These are phyloP conservation scores for Tillandsia fasciculata DNA, from an alignment of 176 grass and related monocot species.

Conservation along the genomic window DNA sequence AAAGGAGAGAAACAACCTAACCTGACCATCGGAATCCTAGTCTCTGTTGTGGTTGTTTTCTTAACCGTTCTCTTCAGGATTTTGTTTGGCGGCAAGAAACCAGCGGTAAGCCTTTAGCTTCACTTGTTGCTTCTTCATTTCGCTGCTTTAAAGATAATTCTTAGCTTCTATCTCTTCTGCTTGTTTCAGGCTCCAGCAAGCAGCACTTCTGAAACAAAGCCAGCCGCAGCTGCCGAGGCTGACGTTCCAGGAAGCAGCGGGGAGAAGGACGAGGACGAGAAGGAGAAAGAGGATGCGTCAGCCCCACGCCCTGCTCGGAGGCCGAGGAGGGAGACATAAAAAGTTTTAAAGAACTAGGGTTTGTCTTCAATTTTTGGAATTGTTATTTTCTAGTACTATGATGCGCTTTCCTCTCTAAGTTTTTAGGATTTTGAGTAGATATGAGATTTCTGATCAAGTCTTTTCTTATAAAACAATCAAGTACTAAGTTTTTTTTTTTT, in stretches of 20 bases:
- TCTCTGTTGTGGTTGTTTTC: constrained; percentile 45
- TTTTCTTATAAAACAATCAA: background rate
- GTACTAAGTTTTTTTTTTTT: background rate
- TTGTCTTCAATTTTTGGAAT: constrained; percentile 1
- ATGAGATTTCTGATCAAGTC: constrained; percentile 1
- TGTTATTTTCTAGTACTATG: background rate
- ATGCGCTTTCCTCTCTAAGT: background rate
- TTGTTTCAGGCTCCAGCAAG: constrained; percentile 28
- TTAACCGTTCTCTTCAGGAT: constrained; percentile 46
- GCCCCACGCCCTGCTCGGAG: constrained; percentile 33
- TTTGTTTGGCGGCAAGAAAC: constrained; percentile 64
- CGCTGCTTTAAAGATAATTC: background rate
- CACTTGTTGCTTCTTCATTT: background rate
- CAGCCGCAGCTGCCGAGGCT: constrained; percentile 9
- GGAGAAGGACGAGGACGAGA: constrained; percentile 26
- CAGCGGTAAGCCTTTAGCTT: constrained; percentile 32
- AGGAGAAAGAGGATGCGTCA: constrained; percentile 39
- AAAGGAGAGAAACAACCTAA: constrained; percentile 95
- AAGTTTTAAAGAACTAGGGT: too few species aligned
- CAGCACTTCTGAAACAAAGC: constrained; percentile 5
- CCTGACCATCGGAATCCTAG: constrained; percentile 59
- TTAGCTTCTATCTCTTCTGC: background rate
- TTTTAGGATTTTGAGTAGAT: constrained; percentile 5
- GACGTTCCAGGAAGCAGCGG: constrained; percentile 43
- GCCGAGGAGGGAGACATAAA: constrained; percentile 55